These are phyloP conservation scores for Cadophora malorum DNA, from an alignment of 2,329 filamentous ascomycete species.

Conservation along the genomic window DNA sequence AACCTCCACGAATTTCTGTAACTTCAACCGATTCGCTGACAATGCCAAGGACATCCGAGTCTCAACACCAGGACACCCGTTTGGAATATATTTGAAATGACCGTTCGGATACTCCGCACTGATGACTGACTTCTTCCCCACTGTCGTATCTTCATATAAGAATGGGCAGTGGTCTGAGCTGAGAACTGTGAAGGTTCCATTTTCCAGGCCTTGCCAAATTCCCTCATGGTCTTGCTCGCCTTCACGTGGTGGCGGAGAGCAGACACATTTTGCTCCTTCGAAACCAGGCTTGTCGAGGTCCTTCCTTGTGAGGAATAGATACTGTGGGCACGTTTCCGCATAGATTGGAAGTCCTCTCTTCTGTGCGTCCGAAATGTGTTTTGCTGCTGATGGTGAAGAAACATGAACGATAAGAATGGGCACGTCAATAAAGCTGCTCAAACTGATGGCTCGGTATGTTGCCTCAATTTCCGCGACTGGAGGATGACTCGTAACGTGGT, in stretches of 20 bases:
- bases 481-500: conserved; percentile 57
- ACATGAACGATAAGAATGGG: conserved; percentile 62
- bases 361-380: conserved; percentile 55
- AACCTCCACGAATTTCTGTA: conserved; percentile 60
- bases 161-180: conserved; percentile 50
- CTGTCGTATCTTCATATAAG: conserved; percentile 52
- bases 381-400: conserved; percentile 53
- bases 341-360: conserved; percentile 56
- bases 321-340: conserved; percentile 63
- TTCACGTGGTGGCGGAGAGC: conserved; percentile 58
- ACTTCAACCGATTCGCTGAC: conserved; percentile 47
- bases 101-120: conserved; percentile 50
- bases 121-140: conserved; percentile 57
- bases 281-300: conserved; percentile 58
- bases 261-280: conserved; percentile 61
- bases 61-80: conserved; percentile 64
- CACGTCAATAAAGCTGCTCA: conserved; percentile 56
- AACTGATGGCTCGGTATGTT: conserved; percentile 58
- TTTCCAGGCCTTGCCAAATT: conserved; percentile 57
- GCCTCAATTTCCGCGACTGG: conserved; percentile 58
- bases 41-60: conserved; percentile 58
- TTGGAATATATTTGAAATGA: conserved; percentile 63
- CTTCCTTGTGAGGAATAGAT: conserved; percentile 58
- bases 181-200: conserved; percentile 60
- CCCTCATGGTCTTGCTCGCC: conserved; percentile 53